Evolutionary conservation across 495 filamentous ascomycete species (phyloP).

Genomic region (Podospora appendiculata): DNA sequence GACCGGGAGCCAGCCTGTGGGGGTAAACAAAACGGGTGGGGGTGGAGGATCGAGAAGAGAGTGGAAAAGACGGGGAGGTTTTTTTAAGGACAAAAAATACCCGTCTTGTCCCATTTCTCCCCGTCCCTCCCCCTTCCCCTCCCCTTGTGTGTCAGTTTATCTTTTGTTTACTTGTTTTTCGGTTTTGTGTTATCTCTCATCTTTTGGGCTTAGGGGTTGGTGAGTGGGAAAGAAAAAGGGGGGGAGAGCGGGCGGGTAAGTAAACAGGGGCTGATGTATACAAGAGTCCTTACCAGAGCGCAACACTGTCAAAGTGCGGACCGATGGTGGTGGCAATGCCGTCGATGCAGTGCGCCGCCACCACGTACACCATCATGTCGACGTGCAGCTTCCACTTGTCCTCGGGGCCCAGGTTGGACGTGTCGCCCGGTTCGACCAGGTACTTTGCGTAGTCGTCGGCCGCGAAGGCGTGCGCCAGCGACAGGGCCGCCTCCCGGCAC

Average conservation of each 20-base stretch:
- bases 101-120: not conserved
- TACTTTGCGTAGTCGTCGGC: conserved; percentile 67
- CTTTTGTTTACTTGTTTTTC: not conserved
- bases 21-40: not conserved
- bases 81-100: not conserved
- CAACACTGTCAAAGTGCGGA: conserved; percentile 65
- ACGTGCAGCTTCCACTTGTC: conserved; percentile 68
- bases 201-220: not conserved
- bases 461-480: conserved; percentile 68
- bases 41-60: not conserved
- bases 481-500: conserved; percentile 56
- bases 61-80: not conserved
- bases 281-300: conserved; percentile 56
- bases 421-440: conserved; percentile 60
- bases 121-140: not conserved
- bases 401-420: conserved; percentile 32
- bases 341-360: conserved; percentile 60
- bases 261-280: not conserved
- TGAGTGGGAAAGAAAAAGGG: not conserved
- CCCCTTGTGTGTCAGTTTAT: not conserved
- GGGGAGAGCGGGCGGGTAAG: not conserved
- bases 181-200: not conserved
- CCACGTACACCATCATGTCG: conserved; percentile 64
- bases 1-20: conserved; percentile 66
- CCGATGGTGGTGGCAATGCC: conserved; percentile 67